phyloP scores from a whole-genome alignment of 116 monocot genomes.

The Thalassia testudinum region DNA sequence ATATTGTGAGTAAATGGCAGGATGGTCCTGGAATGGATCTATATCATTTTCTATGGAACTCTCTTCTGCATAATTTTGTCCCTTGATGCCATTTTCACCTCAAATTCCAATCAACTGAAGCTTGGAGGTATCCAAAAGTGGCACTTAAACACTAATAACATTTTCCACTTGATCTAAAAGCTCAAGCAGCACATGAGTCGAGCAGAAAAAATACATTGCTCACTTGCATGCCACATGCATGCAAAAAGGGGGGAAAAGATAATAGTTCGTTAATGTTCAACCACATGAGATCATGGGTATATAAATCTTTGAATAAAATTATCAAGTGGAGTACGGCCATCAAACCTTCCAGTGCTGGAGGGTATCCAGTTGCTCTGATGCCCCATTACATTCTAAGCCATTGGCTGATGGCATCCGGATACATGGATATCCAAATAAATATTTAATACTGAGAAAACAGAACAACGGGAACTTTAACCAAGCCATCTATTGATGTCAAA shows the following conservation, averaged over 20 bases:
- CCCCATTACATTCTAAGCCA: conserved; percentile 12
- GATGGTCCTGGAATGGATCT: conserved; percentile 8
- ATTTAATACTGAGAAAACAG: not conserved
- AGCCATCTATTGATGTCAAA: too few relatives aligned
- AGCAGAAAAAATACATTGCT: too few relatives aligned
- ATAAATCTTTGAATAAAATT: not conserved
- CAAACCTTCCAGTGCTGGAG: conserved; percentile 56
- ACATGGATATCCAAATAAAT: too few relatives aligned
- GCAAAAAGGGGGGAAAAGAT: too few relatives aligned
- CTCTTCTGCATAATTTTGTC: not conserved
- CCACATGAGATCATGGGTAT: not conserved
- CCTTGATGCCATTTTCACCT: not conserved
- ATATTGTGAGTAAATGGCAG: conserved; percentile 13
- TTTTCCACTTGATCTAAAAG: conserved; percentile 94
- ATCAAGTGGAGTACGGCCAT: not conserved
- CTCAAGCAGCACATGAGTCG: conserved; percentile 50
- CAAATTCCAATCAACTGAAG: not conserved
- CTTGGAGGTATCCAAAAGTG: conserved; percentile 4
- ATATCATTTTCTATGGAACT: not conserved
- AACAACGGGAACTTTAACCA: not conserved
- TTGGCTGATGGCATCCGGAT: not conserved
- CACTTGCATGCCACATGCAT: too few relatives aligned
- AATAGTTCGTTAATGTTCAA: too few relatives aligned
- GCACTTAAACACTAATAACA: conserved; percentile 53
- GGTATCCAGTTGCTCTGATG: conserved; percentile 14